A percentile compares a stretch with the other conserved stretches of the same genome.
Conservation (phyloP, 2,329 filamentous ascomycete genomes). For the Coniochaeta sp. region DNA sequence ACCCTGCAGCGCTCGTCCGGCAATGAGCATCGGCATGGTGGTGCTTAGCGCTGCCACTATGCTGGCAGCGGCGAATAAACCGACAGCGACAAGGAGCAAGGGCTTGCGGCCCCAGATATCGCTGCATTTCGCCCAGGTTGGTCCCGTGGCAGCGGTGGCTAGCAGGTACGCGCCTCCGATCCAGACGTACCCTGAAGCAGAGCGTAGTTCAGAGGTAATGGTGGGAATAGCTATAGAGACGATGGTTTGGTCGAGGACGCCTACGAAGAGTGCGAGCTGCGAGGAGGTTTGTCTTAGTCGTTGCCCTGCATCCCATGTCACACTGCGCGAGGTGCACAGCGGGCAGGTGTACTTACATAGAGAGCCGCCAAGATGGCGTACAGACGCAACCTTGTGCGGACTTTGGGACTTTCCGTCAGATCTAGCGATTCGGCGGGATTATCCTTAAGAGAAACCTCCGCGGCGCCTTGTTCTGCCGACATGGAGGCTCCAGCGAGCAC, state of each 20-base stretch:
- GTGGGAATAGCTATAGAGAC: conserved; percentile 55
- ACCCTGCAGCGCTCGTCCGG: conserved; percentile 40
- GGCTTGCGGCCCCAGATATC: conserved; percentile 53
- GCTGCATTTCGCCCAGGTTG: conserved; percentile 59
- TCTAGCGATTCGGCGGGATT: conserved; percentile 5
- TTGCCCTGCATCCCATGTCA: neutral
- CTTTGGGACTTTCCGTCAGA: conserved; percentile 6
- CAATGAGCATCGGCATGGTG: conserved; percentile 39
- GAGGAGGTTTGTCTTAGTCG: neutral
- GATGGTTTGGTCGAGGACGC: conserved; percentile 45
- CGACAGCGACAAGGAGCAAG: conserved; percentile 37
- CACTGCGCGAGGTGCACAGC: neutral
- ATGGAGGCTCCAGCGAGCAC: neutral
- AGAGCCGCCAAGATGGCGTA: conserved; percentile 11
- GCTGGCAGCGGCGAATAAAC: conserved; percentile 44
- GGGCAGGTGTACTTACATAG: conserved; percentile 8
- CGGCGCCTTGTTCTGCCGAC: neutral
- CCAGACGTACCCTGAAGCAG: conserved; percentile 66
- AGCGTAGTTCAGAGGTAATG: conserved; percentile 51
- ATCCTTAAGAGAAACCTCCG: neutral
- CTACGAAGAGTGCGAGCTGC: neutral
- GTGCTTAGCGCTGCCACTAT: conserved; percentile 38
- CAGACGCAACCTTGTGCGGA: conserved; percentile 12
- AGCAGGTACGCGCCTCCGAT: conserved; percentile 69
- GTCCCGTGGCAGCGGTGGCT: conserved; percentile 58